Evolutionary conservation across 108 stramenopile species (phyloP).

Genomic region (Cyclostephanos tholiformis): DNA sequence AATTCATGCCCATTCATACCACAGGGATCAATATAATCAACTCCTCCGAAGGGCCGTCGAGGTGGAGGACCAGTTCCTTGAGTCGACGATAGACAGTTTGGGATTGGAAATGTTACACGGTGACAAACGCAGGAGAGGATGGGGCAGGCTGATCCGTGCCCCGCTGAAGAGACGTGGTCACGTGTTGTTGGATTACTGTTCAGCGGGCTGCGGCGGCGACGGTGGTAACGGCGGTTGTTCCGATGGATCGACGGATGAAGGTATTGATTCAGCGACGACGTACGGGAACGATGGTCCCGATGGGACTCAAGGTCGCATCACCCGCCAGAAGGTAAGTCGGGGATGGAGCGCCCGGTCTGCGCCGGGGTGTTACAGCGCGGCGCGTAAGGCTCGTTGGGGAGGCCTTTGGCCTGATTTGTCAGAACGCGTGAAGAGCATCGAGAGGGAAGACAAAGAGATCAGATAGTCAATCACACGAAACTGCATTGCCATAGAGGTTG

Average conservation of each 20-base stretch:
- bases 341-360: conserved; percentile 52
- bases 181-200: conserved; percentile 77
- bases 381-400: conserved; percentile 83
- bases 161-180: conserved; percentile 82
- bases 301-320: conserved; percentile 56
- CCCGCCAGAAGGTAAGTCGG: conserved; percentile 65
- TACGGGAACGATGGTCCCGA: background rate
- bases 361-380: conserved; percentile 74
- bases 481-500: no score
- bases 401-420: conserved; percentile 79
- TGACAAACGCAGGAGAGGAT: conserved; percentile 55
- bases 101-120: conserved; percentile 75
- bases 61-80: conserved; percentile 54
- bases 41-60: conserved; percentile 45
- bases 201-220: conserved; percentile 41
- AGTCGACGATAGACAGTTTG: conserved; percentile 62
- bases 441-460: no score
- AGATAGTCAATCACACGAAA: no score
- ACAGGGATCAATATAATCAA: conserved; percentile 12
- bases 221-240: background rate
- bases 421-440: conserved; percentile 6
- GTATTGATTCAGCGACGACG: background rate
- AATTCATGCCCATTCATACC: conserved; percentile 3
- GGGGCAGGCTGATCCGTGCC: conserved; percentile 76
- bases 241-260: conserved; percentile 1